phyloP scores from a whole-genome alignment of 805 yeast genomes.

The Kuraishia floccosa region DNA sequence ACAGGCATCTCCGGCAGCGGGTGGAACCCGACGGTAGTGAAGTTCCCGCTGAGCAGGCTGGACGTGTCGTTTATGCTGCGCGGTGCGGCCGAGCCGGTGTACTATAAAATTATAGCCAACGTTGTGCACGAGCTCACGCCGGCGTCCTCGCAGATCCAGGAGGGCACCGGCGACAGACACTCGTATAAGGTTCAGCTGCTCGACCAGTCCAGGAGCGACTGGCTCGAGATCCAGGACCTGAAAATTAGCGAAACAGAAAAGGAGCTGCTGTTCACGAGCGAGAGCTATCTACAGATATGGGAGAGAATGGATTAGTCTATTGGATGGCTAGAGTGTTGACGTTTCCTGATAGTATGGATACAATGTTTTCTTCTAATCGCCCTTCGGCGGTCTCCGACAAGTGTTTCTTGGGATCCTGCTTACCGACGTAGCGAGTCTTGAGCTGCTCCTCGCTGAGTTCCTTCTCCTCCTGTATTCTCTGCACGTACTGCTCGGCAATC shows the following conservation, averaged over 20 bases:
- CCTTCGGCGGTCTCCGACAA: conserved; percentile 79
- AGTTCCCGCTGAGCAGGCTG: conserved; percentile 31
- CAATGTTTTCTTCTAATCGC: conserved; percentile 82
- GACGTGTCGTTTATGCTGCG: conserved; percentile 22
- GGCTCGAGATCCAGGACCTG: conserved; percentile 52
- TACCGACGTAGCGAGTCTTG: conserved; percentile 94
- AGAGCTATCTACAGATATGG: conserved; percentile 64
- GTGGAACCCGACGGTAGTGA: conserved; percentile 52
- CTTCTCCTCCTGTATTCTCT: conserved; percentile 86
- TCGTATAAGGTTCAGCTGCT: conserved; percentile 39
- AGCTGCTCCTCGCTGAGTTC: conserved; percentile 80
- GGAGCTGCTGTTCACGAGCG: conserved; percentile 51
- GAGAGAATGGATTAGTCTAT: conserved; percentile 24
- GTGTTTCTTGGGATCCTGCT: conserved; percentile 98
- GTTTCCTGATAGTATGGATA: conserved; percentile 77
- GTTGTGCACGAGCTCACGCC: conserved; percentile 25
- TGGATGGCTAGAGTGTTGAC: conserved; percentile 86
- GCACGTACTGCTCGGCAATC: conserved; percentile 82
- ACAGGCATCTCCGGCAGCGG: conserved; percentile 19
- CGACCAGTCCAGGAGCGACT: conserved; percentile 26
- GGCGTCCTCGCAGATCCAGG: background rate
- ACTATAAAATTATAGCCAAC: conserved; percentile 37
- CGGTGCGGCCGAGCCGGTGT: conserved; percentile 8
- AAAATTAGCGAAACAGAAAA: conserved; percentile 32
- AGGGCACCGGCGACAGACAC: conserved; percentile 5